Conservation (phyloP, 208 protist genomes). For the Tetramitus jugosus region DNA sequence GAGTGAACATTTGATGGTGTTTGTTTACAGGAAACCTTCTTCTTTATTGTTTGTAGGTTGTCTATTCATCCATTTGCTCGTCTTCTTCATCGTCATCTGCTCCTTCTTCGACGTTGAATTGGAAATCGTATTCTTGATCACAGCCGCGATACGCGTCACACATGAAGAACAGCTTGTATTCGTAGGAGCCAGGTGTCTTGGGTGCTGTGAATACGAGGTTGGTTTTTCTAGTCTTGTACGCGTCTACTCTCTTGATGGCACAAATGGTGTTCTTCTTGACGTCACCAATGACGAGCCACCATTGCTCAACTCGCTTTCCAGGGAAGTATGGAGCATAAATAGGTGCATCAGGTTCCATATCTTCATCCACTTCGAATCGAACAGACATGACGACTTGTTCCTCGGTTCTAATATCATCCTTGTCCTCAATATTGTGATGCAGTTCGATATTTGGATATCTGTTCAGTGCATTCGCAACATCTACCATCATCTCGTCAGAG, state of each 20-base stretch:
- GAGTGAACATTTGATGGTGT: too few species aligned
- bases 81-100: neutral
- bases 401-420: conserved; percentile 14
- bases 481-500: conserved; percentile 35
- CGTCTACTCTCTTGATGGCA: conserved; percentile 60
- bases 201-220: conserved; percentile 69
- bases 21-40: too few species aligned
- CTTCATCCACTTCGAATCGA: conserved; percentile 38
- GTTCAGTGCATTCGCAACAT: conserved; percentile 60
- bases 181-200: conserved; percentile 38
- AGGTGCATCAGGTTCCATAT: conserved; percentile 19
- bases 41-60: too few species aligned
- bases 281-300: conserved; percentile 83
- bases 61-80: neutral
- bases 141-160: conserved; percentile 77
- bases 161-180: conserved; percentile 66
- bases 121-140: conserved; percentile 52
- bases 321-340: conserved; percentile 52
- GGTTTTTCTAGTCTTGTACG: conserved; percentile 46
- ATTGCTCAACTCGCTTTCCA: conserved; percentile 57
- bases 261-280: conserved; percentile 45
- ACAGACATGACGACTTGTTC: conserved; percentile 12
- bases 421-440: conserved; percentile 40
- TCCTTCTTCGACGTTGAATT: conserved; percentile 24
- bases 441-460: conserved; percentile 66